Percentiles rank a stretch among this genome's conserved stretches.
Evolutionary conservation across 805 yeast species (phyloP).

Genomic region (Candida qinlingensis): DNA sequence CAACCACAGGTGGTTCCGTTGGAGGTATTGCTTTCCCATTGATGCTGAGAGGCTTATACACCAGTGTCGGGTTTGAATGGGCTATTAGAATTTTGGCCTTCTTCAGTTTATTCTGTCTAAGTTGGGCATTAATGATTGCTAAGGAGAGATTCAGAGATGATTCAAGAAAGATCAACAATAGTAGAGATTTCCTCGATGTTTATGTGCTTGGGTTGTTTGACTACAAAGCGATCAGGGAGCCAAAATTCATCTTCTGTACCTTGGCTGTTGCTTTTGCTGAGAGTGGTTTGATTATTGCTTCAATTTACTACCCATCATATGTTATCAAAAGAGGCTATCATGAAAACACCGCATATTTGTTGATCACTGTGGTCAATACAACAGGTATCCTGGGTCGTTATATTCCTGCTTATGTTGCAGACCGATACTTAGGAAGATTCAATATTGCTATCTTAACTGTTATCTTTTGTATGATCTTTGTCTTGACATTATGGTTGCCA

Average conservation of each 20-base stretch:
- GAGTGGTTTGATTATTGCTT: slow-evolving; percentile 30
- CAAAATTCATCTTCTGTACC: slow-evolving; percentile 37
- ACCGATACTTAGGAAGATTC: slow-evolving; percentile 42
- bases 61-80: slow-evolving; percentile 52
- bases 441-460: slow-evolving; percentile 41
- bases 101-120: slow-evolving; percentile 36
- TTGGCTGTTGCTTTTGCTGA: slow-evolving; percentile 38
- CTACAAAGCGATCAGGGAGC: slow-evolving; percentile 37
- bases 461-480: slow-evolving; percentile 29
- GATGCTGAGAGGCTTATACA: slow-evolving; percentile 44
- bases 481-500: slow-evolving; percentile 38
- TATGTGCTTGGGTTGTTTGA: slow-evolving; percentile 30
- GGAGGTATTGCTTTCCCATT: slow-evolving; percentile 56
- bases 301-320: slow-evolving; percentile 50
- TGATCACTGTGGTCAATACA: slow-evolving; percentile 43
- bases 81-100: slow-evolving; percentile 51
- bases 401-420: slow-evolving; percentile 41
- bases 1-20: slow-evolving; percentile 50
- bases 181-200: slow-evolving; percentile 12
- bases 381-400: slow-evolving; percentile 42
- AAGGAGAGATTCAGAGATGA: slow-evolving; percentile 33
- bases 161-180: slow-evolving; percentile 11
- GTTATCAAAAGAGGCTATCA: slow-evolving; percentile 43
- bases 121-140: slow-evolving; percentile 31
- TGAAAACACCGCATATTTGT: slow-evolving; percentile 37